Conservation (phyloP, 805 yeast genomes). For the Ogataea philodendri region DNA sequence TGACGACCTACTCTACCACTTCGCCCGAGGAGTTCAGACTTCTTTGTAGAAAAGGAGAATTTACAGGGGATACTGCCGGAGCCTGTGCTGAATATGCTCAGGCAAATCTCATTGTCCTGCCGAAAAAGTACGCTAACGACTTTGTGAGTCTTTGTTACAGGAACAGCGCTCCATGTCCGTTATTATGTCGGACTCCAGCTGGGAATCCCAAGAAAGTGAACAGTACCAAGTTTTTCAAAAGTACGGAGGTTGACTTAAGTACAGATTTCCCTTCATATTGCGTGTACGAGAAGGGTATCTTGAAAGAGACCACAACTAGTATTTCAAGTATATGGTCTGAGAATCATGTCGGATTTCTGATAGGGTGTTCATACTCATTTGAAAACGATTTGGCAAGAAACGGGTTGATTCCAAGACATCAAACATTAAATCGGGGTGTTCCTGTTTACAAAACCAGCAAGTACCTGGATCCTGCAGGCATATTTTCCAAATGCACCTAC, state of each 20-base stretch:
- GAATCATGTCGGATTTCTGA: constrained; percentile 39
- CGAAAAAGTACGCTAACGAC: constrained; percentile 33
- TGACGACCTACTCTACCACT: constrained; percentile 1
- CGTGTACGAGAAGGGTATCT: constrained; percentile 35
- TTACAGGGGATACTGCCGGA: constrained; percentile 15
- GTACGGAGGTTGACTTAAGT: constrained; percentile 30
- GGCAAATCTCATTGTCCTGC: constrained; percentile 40
- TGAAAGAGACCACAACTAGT: constrained; percentile 26
- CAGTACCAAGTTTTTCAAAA: constrained; percentile 14
- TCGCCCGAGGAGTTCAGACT: constrained; percentile 10
- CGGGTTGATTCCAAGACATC: constrained; percentile 34
- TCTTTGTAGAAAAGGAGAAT: constrained; percentile 7
- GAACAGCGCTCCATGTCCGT: constrained; percentile 42
- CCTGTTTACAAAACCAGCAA: constrained; percentile 31
- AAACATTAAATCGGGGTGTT: constrained; percentile 21
- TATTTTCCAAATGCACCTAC: constrained; percentile 32
- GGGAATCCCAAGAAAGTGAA: constrained; percentile 29
- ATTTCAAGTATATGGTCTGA: constrained; percentile 34
- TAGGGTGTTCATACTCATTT: constrained; percentile 44
- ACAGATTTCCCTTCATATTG: constrained; percentile 38
- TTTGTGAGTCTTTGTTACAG: constrained; percentile 36
- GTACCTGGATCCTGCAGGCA: constrained; percentile 32
- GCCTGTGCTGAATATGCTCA: constrained; percentile 33
- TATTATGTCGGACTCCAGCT: constrained; percentile 21
- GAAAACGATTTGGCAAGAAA: constrained; percentile 34